Base-by-base conservation (phyloP, 2,329 filamentous ascomycete genomes). In the Venturia effusa region DNA sequence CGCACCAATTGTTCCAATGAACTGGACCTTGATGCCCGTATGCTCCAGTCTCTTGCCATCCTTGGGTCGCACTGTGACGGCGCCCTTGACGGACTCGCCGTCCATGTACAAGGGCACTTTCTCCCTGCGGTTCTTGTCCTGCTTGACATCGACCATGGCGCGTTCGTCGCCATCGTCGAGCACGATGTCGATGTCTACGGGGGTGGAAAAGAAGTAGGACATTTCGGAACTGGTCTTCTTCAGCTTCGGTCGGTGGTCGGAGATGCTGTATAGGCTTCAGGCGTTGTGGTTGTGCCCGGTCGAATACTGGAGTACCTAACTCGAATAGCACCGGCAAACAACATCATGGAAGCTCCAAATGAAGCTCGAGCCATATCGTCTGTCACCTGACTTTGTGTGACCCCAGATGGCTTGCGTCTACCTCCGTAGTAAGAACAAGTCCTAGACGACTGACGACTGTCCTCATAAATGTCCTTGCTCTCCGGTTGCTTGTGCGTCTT, bases 21-120 rank as follows among this genome's bases (percentile, higher is more conserved):
- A 99, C 76, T 99, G 94, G 71, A 99, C 93, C 79, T 99, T 99
- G 83, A 99, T 97, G 70, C 94, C 94, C 13, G 92, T 97, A 77
- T 99, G 94, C 78, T 99, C 94, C 73, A 99, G 82, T 67, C 94
- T 86, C 82, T 97, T 97, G 74, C 94, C 94, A 82, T 99, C 94
- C 78, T 99, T 99, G 61, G 94, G 94, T 69, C 94, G 83, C 69
- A 99, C 87, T 8, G 94, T 99, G 66, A 99, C 92, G 61, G 89
- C 89, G 71, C 93, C 94, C 81, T 96, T 97, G 73, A 99, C 93
- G 51, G 92, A 97, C 81, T 99, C 94, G 70, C 95, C 94, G 74
- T 99, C 94, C 83, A 96, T 92, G 76, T 96, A 99, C 67, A 99
- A 83, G 66, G 94, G 94, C 60, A 92, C 92, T 80, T 97, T 96